phyloP scores from a whole-genome alignment of 805 yeast genomes.

The Starmera pachycereana region DNA sequence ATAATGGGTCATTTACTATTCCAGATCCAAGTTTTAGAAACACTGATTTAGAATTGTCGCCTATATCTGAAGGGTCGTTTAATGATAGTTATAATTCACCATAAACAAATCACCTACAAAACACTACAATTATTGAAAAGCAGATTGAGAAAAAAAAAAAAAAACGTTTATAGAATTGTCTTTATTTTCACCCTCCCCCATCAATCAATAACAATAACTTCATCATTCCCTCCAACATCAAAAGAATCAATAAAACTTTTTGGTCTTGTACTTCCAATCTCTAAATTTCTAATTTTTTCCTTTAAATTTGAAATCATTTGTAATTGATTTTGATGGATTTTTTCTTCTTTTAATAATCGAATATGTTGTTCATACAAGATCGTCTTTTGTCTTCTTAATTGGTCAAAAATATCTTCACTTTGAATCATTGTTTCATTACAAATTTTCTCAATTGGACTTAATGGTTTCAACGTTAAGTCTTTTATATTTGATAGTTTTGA shows the following conservation, averaged over 20 bases:
- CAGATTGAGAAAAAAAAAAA: too few relatives aligned
- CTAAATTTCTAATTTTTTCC: constrained; percentile 1
- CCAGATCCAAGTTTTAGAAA: constrained; percentile 13
- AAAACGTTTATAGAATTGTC: not conserved
- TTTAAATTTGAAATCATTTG: constrained; percentile 7
- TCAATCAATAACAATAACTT: too few relatives aligned
- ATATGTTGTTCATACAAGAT: constrained; percentile 7
- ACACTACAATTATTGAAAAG: too few relatives aligned
- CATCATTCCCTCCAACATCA: too few relatives aligned
- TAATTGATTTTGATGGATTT: constrained; percentile 6
- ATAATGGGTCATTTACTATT: constrained; percentile 10
- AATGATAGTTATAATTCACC: constrained; percentile 11
- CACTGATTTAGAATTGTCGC: constrained; percentile 15
- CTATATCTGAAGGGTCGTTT: constrained; percentile 18
- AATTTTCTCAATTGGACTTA: constrained; percentile 11
- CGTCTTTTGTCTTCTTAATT: constrained; percentile 16
- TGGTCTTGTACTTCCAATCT: constrained; percentile 1
- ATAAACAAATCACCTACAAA: not conserved
- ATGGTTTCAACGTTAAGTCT: constrained; percentile 5
- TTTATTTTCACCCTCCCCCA: not conserved
- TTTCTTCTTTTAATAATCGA: constrained; percentile 7
- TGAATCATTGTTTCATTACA: constrained; percentile 17
- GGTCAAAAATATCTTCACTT: constrained; percentile 13
- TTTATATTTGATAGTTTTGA: not conserved
- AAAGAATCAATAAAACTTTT: not conserved